Conservation (phyloP, 1,284 basidiomycete genomes). For the Ganoderma multipileum region DNA sequence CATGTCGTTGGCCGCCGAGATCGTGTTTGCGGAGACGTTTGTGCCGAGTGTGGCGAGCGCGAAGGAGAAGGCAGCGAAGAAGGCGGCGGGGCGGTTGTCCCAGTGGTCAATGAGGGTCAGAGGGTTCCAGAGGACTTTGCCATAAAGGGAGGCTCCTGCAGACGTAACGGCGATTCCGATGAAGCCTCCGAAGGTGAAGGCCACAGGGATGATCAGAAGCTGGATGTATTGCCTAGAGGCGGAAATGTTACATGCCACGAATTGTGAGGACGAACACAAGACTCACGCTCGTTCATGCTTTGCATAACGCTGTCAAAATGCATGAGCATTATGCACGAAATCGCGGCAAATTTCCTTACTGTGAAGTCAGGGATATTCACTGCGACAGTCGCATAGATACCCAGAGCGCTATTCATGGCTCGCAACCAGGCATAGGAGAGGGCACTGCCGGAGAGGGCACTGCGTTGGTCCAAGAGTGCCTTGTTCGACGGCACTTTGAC, state of each 20-base stretch:
- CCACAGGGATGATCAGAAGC: conserved; percentile 69
- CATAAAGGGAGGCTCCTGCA: conserved; percentile 64
- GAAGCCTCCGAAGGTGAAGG: conserved; percentile 66
- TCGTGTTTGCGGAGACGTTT: conserved; percentile 78
- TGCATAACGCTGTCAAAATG: conserved; percentile 57
- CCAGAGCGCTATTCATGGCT: conserved; percentile 72
- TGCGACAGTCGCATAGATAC: conserved; percentile 68
- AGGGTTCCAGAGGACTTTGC: conserved; percentile 58
- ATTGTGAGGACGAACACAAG: background rate
- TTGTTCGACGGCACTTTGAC: conserved; percentile 64
- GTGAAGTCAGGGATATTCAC: conserved; percentile 83
- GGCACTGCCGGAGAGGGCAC: conserved; percentile 53
- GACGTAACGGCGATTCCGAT: conserved; percentile 73
- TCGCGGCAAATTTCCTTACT: conserved; percentile 40
- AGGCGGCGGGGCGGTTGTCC: conserved; percentile 81
- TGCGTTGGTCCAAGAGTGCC: conserved; percentile 55
- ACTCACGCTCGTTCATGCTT: conserved; percentile 55
- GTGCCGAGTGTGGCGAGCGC: conserved; percentile 73
- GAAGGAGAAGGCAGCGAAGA: conserved; percentile 78
- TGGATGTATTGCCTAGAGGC: conserved; percentile 65
- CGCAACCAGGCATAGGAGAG: conserved; percentile 78
- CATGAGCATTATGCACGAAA: background rate
- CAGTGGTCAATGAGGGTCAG: conserved; percentile 66
- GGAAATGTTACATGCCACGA: background rate
- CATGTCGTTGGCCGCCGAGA: conserved; percentile 83